phyloP scores from a whole-genome alignment of 2,329 filamentous ascomycete species.

The Pseudogymnoascus sp. region DNA sequence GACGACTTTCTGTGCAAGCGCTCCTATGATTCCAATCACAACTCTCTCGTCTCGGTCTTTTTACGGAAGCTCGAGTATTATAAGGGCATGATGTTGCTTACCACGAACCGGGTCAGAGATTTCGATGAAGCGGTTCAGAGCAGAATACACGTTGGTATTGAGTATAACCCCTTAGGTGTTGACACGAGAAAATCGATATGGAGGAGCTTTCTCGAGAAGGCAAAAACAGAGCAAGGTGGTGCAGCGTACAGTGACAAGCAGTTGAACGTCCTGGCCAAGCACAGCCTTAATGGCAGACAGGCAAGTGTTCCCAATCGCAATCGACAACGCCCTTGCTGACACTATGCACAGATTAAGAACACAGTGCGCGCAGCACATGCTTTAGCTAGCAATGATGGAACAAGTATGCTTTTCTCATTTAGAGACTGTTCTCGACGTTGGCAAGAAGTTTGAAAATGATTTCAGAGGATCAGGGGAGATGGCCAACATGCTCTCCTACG shows the following conservation, averaged over 20 bases:
- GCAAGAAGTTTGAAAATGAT: slow-evolving; percentile 5
- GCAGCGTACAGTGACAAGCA: neutral
- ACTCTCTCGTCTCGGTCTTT: slow-evolving; percentile 40
- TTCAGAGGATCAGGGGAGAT: neutral
- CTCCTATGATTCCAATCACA: slow-evolving; percentile 24
- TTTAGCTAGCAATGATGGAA: neutral
- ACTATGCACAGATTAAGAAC: slow-evolving; percentile 8
- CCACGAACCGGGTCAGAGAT: slow-evolving; percentile 18
- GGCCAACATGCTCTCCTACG: neutral
- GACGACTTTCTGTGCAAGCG: slow-evolving; percentile 14
- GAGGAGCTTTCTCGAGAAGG: slow-evolving; percentile 10
- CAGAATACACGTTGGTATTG: slow-evolving; percentile 9
- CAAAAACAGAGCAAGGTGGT: neutral
- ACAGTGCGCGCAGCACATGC: slow-evolving; percentile 7
- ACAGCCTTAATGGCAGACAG: neutral
- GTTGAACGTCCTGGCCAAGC: neutral
- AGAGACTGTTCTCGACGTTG: neutral
- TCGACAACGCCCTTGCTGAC: too few species aligned
- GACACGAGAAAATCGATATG: slow-evolving; percentile 10
- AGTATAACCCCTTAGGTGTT: slow-evolving; percentile 9
- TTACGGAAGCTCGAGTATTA: slow-evolving; percentile 21
- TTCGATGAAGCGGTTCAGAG: slow-evolving; percentile 17
- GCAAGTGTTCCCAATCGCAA: neutral
- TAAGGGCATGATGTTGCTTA: slow-evolving; percentile 24
- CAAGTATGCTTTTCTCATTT: slow-evolving; percentile 1